Percentiles rank a stretch among this genome's conserved stretches.
Conservation (phyloP, 768 basidiomycete species). For the Boletus eberwhitei region DNA sequence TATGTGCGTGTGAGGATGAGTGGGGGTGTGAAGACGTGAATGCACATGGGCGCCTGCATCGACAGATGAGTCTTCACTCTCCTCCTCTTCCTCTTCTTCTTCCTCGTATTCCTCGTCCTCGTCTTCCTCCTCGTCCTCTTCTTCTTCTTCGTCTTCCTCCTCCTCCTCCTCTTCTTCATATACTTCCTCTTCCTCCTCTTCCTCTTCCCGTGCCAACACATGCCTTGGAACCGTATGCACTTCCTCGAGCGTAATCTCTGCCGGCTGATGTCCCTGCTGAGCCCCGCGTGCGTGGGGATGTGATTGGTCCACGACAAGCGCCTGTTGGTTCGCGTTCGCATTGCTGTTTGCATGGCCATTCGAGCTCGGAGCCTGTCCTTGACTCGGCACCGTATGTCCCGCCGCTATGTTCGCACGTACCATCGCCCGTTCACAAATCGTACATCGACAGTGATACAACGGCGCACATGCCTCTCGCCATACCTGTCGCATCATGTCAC, state of each 20-base stretch:
- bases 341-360: not conserved
- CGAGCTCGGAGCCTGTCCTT: slow-evolving; percentile 15
- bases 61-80: slow-evolving; percentile 23
- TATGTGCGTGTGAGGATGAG: not conserved
- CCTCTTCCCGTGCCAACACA: slow-evolving; percentile 25
- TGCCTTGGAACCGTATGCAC: slow-evolving; percentile 19
- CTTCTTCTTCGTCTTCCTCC: slow-evolving; percentile 26
- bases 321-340: slow-evolving; percentile 5
- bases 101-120: slow-evolving; percentile 27
- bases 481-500: slow-evolving; percentile 37
- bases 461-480: slow-evolving; percentile 76
- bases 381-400: slow-evolving; percentile 34
- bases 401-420: slow-evolving; percentile 45
- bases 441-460: slow-evolving; percentile 67
- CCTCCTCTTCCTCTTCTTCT: slow-evolving; percentile 34
- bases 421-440: slow-evolving; percentile 70
- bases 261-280: slow-evolving; percentile 9
- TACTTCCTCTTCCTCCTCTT: slow-evolving; percentile 26
- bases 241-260: slow-evolving; percentile 29
- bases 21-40: slow-evolving; percentile 4
- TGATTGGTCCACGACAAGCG: not conserved
- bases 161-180: slow-evolving; percentile 23
- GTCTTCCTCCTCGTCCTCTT: slow-evolving; percentile 27
- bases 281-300: slow-evolving; percentile 3
- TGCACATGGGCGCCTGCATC: slow-evolving; percentile 6